Conservation (phyloP, 2,329 filamentous ascomycete genomes). For the Hymenoscyphus repandus region DNA sequence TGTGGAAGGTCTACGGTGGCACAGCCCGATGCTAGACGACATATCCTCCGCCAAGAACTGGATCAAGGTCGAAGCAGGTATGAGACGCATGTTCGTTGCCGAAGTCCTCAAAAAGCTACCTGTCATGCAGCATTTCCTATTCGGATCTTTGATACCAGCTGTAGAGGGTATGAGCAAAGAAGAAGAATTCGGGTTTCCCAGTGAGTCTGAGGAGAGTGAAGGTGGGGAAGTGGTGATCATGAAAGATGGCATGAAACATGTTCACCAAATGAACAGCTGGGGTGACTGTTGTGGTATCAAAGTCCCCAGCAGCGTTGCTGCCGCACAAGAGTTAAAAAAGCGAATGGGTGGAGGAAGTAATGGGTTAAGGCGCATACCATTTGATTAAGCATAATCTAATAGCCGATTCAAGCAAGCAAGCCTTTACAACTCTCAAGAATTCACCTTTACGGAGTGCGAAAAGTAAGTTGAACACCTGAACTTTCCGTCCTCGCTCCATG, state of each 20-base stretch:
- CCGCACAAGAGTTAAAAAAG: slow-evolving; percentile 84
- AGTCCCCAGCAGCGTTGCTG: slow-evolving; percentile 89
- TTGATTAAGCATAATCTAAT: slow-evolving; percentile 52
- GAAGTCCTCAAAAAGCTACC: slow-evolving; percentile 91
- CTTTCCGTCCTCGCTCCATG: no score
- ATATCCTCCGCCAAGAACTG: slow-evolving; percentile 87
- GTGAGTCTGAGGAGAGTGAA: slow-evolving; percentile 45
- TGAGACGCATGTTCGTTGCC: slow-evolving; percentile 93
- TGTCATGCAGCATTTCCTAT: slow-evolving; percentile 98
- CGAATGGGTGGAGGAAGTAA: slow-evolving; percentile 52
- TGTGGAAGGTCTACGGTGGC: slow-evolving; percentile 90
- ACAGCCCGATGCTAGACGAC: slow-evolving; percentile 96
- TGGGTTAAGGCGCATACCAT: slow-evolving; percentile 68
- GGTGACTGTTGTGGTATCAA: slow-evolving; percentile 98
- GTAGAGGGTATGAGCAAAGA: slow-evolving; percentile 73
- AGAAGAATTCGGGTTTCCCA: slow-evolving; percentile 41
- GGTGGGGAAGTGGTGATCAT: slow-evolving; percentile 59
- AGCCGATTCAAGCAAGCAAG: no score
- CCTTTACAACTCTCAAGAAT: no score
- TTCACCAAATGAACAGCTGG: slow-evolving; percentile 71
- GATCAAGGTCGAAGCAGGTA: slow-evolving; percentile 88
- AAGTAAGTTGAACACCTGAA: no score
- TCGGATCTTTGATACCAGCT: slow-evolving; percentile 79
- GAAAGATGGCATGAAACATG: slow-evolving; percentile 61
- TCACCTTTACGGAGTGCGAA: no score